Evolutionary conservation across 768 basidiomycete species (phyloP), one percentile per base, ranked within the genome.

Genomic region (Mycena alexandri): DNA sequence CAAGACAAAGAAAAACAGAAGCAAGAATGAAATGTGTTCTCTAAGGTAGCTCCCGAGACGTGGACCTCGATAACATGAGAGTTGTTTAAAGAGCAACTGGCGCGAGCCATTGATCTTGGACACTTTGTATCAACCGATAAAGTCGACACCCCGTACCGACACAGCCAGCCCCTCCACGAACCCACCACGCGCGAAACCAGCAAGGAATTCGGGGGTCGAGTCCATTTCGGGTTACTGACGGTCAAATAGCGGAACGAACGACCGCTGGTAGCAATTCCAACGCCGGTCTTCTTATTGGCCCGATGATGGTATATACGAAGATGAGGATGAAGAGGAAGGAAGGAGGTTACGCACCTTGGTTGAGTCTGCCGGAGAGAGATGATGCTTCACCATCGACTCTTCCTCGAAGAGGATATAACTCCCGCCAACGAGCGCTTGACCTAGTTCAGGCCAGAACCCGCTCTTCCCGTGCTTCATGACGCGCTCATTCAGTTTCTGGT

Each of bases 241-340:
- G 60, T 42, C 62, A 68, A 63, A 63, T 57, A 62, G 68, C 62
- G 70, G 76, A 71, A 74, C 76, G 73, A 72, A 80, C 79, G 79
- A 82, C 87, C 93, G 83, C 84, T 87, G 90, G 89, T 92, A 79
- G 84, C 74, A 69, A 71, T 71, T 65, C 70, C 93, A 91, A 89
- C 86, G 94, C 85, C 87, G 90, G 89, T 92, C 92, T 98, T 98
- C 96, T 98, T 96, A 58, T 79, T 80, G 87, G 93, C 87, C 96
- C 96, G 76, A 67, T 61, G 57, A 71, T 95, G 75, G 64, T 65
- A 57, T 70, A 70, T 29, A 55, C 51, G 10, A 57, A 55, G 53
- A 53, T 71, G 69, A 55, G 71, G 50, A 48, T 61, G 12, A n/a
- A n/a, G 25, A 38, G 21, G 44, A 52, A 33, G 12, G 17, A 14